phyloP scores from a whole-genome alignment of 2,329 filamentous ascomycete species.

The Colletotrichum truncatum region DNA sequence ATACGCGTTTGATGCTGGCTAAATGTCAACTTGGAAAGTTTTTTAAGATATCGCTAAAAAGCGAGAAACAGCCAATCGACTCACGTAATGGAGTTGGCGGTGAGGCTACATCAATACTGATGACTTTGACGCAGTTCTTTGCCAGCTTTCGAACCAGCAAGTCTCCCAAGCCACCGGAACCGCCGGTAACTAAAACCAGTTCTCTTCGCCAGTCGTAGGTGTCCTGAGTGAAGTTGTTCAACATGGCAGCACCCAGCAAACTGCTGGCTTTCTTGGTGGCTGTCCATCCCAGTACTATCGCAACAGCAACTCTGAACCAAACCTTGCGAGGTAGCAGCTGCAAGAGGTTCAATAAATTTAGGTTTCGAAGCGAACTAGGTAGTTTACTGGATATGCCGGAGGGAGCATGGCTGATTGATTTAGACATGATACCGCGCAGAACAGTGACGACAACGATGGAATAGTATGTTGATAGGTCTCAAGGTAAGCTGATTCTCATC shows the following conservation, averaged over 20 bases:
- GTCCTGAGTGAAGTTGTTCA: conserved; percentile 22
- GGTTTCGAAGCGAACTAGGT: background rate
- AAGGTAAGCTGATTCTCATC: too few species aligned
- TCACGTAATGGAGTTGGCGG: conserved; percentile 6
- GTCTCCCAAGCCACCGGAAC: conserved; percentile 18
- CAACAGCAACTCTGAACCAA: background rate
- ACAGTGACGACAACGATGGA: background rate
- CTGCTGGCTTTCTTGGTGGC: background rate
- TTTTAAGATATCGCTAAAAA: too few species aligned
- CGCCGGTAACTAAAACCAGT: conserved; percentile 43
- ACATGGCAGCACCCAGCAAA: background rate
- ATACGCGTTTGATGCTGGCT: conserved; percentile 12
- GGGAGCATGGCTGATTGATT: background rate
- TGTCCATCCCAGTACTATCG: background rate
- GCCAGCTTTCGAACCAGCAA: conserved; percentile 19
- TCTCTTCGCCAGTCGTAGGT: conserved; percentile 25
- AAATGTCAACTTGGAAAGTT: background rate
- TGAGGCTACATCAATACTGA: conserved; percentile 13
- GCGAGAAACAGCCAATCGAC: background rate
- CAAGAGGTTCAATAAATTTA: background rate
- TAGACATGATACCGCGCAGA: background rate
- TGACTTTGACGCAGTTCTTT: conserved; percentile 20
- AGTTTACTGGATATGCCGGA: background rate
- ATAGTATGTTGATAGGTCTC: background rate
- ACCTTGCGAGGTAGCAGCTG: background rate